Base-by-base conservation (phyloP, 805 yeast species). In the Starmerella scarabaei region DNA sequence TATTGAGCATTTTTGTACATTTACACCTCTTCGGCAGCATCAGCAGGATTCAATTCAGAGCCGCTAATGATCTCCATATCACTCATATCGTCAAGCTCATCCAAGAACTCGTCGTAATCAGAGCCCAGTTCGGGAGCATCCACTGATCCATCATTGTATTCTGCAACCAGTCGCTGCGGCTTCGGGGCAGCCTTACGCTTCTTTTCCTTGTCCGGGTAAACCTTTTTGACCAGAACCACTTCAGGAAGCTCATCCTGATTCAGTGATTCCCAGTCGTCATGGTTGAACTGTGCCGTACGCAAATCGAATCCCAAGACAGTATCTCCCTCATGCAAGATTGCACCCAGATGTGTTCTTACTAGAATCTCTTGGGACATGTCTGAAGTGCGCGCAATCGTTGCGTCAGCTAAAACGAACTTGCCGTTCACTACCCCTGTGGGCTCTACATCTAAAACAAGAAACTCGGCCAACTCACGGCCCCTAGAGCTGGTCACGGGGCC, bases 81-180 rank as follows among this genome's bases (percentile, higher is more conserved):
- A n/a, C n/a, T n/a, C n/a, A n/a, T 11, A 23, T 11, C 11, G 11
- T 84, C 94, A 62, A 84, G 73, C 61, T 80, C 94, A 66, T 80
- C 93, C 63, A 82, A 72, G 80, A 81, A 85, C 53, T 81, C 63
- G 63, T 84, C 94, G 64, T 83, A 85, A 63, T 85, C 56, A 8
- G 44, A 36, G 34, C 41, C 35, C 41, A 41, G 20, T 9, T 39
- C 39, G 7, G 49, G 48, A 23, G 26, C 26, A 21, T 46, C 94
- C 48, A 80, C 86, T 48, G 74, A 79, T 64, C 85, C 79, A 2
- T 86, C 96, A 50, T 75, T 73, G 65, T 86, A 93, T 64, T 91
- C 97, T 57, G 71, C 81, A 29, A 97, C 97, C 95, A 88, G 86
- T 71, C 97, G 80, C 77, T 82, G 81, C 63, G 88, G 75, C 77